Evolutionary conservation across 306 rosid genomes (phyloP), one percentile per base, ranked within the genome.

Genomic region (Astragalus membranaceus): DNA sequence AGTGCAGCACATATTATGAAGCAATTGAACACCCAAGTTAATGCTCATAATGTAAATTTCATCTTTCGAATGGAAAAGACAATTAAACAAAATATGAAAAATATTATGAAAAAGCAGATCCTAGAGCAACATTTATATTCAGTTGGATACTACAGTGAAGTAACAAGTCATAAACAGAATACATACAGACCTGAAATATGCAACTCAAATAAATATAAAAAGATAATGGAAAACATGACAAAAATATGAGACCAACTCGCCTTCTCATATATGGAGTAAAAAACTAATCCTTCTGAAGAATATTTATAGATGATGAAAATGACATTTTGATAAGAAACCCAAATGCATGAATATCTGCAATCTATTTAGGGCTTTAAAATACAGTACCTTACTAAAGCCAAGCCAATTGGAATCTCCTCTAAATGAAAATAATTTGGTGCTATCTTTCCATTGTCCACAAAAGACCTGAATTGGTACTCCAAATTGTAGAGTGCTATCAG

Each of bases 331-430:
- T 9, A 41, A 6, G 16, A 52, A 58, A 46, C 32, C 16, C 49
- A 61, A 67, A 13, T 42, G 20, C 14, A 67, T 44, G 43, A 5
- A 35, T 5, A 67, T 61, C 33, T 49, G 29, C 36, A 64, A 30
- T 23, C 50, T 6, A 51, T 12, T n/a, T 52, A 20, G 35, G 39
- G 60, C 55, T 41, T 69, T 46, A 23, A 64, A 33, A 57, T 20
- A 41, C 48, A 58, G 53, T 85, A 89, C 98, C 98, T 92, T 92
- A 72, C 88, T 79, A 79, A 92, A 92, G 14, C 98, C 98, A 75
- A 92, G 96, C 98, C 98, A 92, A 64, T 89, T 92, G 17, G 98
- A 92, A 71, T 92, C 98, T 75, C 98, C 98, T 79, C 96, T 86
- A 75, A 83, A 86, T 35, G 98, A 88, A 82, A 83, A 85, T 58